Conservation (phyloP, 2,329 filamentous ascomycete genomes). For the Rhinocladiella mackenziei region DNA sequence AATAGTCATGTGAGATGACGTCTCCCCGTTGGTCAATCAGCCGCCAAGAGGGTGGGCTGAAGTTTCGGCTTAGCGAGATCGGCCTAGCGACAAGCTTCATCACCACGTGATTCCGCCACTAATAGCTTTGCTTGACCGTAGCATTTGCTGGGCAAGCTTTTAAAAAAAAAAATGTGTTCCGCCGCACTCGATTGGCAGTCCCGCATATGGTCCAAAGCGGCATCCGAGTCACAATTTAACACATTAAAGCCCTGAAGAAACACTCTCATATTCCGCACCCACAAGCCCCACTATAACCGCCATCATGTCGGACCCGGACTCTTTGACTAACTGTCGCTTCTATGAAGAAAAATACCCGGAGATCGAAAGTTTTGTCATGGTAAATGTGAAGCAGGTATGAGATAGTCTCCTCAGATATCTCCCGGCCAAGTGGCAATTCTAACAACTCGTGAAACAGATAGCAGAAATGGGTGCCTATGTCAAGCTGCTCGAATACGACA, state of each 20-base stretch:
- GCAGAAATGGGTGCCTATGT: slow-evolving; percentile 99
- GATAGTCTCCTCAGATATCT: neutral
- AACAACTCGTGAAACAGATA: slow-evolving; percentile 56
- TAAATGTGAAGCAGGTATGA: slow-evolving; percentile 95
- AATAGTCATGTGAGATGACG: slow-evolving; percentile 3
- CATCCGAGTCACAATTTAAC: slow-evolving; percentile 9
- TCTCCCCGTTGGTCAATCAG: neutral
- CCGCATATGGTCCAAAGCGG: slow-evolving; percentile 10
- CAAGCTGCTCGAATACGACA: slow-evolving; percentile 98
- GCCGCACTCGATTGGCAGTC: slow-evolving; percentile 1
- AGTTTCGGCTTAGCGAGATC: neutral
- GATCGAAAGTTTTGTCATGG: slow-evolving; percentile 99
- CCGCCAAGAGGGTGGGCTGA: too few species aligned
- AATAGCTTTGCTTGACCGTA: neutral
- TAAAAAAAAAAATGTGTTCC: slow-evolving; percentile 8
- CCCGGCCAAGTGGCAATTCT: slow-evolving; percentile 6
- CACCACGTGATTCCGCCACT: slow-evolving; percentile 2
- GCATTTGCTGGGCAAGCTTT: neutral
- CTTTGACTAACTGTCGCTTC: slow-evolving; percentile 92
- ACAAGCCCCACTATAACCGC: too few species aligned
- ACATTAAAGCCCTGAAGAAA: too few species aligned
- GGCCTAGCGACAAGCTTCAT: too few species aligned
- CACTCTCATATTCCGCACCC: too few species aligned
- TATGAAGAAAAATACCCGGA: slow-evolving; percentile 98
- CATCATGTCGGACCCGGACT: slow-evolving; percentile 45